A percentile compares a stretch with the other conserved stretches of the same genome.
These are phyloP conservation scores for Peterozyma toletana DNA, from an alignment of 805 yeast species.

Conservation along the genomic window DNA sequence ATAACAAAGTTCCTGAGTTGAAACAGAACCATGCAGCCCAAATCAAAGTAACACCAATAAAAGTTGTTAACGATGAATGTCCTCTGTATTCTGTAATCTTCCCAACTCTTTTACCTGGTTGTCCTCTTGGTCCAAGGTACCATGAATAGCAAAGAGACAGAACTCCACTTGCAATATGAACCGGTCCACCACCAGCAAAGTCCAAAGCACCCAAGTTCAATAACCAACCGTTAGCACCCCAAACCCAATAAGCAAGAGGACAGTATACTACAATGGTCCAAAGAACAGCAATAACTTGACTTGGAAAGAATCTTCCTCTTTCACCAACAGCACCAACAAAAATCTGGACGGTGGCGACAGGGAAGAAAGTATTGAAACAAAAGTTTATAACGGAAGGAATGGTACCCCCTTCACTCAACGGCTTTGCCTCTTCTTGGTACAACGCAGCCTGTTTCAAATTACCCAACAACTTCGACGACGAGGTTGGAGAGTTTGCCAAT, in stretches of 20 bases:
- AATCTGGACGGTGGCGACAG: conserved; percentile 42
- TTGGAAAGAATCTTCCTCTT: conserved; percentile 33
- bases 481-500: conserved; percentile 27
- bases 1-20: conserved; percentile 36
- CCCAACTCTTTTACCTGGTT: conserved; percentile 16
- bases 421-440: conserved; percentile 28
- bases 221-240: conserved; percentile 39
- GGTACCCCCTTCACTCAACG: conserved; percentile 35
- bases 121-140: conserved; percentile 31
- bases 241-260: conserved; percentile 39
- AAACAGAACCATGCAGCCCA: conserved; percentile 46
- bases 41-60: conserved; percentile 36
- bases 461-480: conserved; percentile 24
- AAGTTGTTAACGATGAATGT: conserved; percentile 28
- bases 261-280: conserved; percentile 38
- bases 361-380: conserved; percentile 35
- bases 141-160: conserved; percentile 35
- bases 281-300: conserved; percentile 29
- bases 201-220: conserved; percentile 35
- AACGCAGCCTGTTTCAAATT: conserved; percentile 33
- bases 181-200: conserved; percentile 46
- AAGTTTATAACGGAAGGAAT: conserved; percentile 40
- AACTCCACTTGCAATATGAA: conserved; percentile 36
- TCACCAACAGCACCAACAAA: conserved; percentile 39
- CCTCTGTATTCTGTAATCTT: conserved; percentile 22